Percentiles rank a stretch among this genome's conserved stretches.
phyloP scores from a whole-genome alignment of 495 filamentous ascomycete genomes.

The Penicillium verhagenii region DNA sequence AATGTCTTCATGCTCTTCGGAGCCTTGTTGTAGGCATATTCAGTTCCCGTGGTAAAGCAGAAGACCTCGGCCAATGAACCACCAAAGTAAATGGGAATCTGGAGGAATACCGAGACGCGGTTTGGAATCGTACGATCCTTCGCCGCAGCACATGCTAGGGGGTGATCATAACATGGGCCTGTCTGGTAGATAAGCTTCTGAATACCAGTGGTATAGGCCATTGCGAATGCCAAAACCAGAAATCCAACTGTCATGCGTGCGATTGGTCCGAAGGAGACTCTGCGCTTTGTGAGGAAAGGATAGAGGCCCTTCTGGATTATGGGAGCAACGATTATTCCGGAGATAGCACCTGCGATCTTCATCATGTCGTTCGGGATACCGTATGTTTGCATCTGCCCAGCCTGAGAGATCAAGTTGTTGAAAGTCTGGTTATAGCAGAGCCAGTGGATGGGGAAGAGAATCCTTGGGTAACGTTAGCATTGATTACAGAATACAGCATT shows the following conservation, averaged over 20 bases:
- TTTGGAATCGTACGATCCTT: constrained; percentile 30
- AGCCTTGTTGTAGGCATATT: constrained; percentile 43
- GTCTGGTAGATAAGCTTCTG: constrained; percentile 38
- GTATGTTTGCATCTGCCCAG: constrained; percentile 47
- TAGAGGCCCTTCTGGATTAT: constrained; percentile 49
- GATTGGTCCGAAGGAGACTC: constrained; percentile 49
- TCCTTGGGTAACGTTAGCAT: constrained; percentile 6
- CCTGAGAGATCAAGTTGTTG: constrained; percentile 56
- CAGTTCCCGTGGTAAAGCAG: constrained; percentile 49
- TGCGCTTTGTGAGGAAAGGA: constrained; percentile 34
- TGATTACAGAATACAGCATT: neutral
- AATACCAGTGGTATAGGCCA: constrained; percentile 49
- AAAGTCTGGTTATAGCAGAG: constrained; percentile 35
- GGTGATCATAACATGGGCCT: constrained; percentile 51
- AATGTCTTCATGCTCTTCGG: constrained; percentile 32
- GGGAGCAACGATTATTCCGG: constrained; percentile 45
- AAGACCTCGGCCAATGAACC: constrained; percentile 60
- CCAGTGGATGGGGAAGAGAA: constrained; percentile 27
- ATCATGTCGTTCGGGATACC: constrained; percentile 22
- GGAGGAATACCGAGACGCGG: constrained; percentile 49
- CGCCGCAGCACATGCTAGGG: constrained; percentile 36
- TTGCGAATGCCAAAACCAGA: constrained; percentile 36
- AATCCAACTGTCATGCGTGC: constrained; percentile 52
- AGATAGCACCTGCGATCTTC: constrained; percentile 1
- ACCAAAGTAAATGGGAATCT: constrained; percentile 55